These are phyloP conservation scores for Saccharomyces paradoxus DNA, from an alignment of 805 yeast species.

Conservation along the genomic window DNA sequence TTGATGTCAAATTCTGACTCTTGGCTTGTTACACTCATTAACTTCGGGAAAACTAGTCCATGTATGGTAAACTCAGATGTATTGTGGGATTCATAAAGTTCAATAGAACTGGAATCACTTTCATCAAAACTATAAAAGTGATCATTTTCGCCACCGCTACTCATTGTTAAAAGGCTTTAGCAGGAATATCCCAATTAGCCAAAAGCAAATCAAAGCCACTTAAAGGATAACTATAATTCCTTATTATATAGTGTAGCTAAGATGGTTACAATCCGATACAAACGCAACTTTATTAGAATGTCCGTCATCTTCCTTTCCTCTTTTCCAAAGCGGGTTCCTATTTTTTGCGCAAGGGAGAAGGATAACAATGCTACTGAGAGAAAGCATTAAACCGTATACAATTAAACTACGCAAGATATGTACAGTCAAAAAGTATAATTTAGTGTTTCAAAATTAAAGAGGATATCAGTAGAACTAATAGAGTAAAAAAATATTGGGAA, in stretches of 20 bases:
- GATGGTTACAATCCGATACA: neutral
- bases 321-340: neutral
- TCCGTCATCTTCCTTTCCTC: neutral
- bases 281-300: neutral
- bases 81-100: conserved; percentile 1
- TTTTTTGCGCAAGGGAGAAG: neutral
- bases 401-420: neutral
- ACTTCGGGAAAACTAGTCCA: neutral
- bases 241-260: neutral
- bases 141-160: conserved; percentile 2
- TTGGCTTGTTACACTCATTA: conserved; percentile 4
- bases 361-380: neutral
- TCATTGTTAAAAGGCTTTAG: neutral
- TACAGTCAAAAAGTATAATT: neutral
- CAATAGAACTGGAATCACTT: conserved; percentile 3
- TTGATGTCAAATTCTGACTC: conserved; percentile 22
- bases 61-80: neutral
- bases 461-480: neutral
- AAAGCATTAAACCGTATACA: neutral
- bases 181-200: neutral
- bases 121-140: conserved; percentile 3
- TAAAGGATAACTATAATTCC: neutral
- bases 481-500: neutral
- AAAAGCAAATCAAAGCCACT: neutral
- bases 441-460: neutral